These are phyloP conservation scores for Suillus discolor DNA, from an alignment of 768 basidiomycete genomes.

Conservation along the genomic window DNA sequence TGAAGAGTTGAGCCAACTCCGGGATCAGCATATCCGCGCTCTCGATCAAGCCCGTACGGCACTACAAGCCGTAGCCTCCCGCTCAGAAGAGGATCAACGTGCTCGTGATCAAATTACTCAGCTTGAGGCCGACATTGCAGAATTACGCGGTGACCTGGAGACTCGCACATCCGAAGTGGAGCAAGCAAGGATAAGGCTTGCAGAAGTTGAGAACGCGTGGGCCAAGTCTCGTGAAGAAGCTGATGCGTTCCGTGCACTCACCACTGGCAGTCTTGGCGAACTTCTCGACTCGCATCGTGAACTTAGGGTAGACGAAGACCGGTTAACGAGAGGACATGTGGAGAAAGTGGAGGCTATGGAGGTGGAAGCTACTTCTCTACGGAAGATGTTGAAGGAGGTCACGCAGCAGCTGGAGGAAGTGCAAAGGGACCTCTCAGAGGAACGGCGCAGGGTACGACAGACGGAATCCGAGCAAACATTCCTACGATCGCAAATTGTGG, in stretches of 20 bases:
- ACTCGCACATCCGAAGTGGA: slow-evolving; percentile 74
- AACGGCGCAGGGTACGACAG: slow-evolving; percentile 65
- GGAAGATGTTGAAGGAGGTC: slow-evolving; percentile 79
- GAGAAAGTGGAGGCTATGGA: slow-evolving; percentile 86
- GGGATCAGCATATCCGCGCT: slow-evolving; percentile 85
- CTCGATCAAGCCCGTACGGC: slow-evolving; percentile 85
- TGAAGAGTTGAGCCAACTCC: slow-evolving; percentile 67
- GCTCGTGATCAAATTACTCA: slow-evolving; percentile 68
- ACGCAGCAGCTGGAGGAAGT: slow-evolving; percentile 70
- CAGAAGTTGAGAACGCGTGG: slow-evolving; percentile 89
- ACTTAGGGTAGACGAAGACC: slow-evolving; percentile 82
- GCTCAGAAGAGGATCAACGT: slow-evolving; percentile 76
- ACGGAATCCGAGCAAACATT: slow-evolving; percentile 64
- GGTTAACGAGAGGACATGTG: slow-evolving; percentile 68
- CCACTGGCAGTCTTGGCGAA: slow-evolving; percentile 84
- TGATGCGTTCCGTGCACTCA: slow-evolving; percentile 83
- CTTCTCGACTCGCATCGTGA: slow-evolving; percentile 88
- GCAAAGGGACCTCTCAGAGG: slow-evolving; percentile 64
- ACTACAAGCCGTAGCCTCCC: slow-evolving; percentile 70
- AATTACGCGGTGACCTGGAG: slow-evolving; percentile 83
- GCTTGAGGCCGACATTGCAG: slow-evolving; percentile 76
- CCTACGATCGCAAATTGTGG: slow-evolving; percentile 73
- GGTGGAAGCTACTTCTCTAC: slow-evolving; percentile 71
- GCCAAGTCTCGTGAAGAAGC: slow-evolving; percentile 92
- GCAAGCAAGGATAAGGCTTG: slow-evolving; percentile 59